Percentiles rank a stretch among this genome's conserved stretches.
phyloP scores from a whole-genome alignment of 73 alveolate genomes.

The Tetrahymena borealis region DNA sequence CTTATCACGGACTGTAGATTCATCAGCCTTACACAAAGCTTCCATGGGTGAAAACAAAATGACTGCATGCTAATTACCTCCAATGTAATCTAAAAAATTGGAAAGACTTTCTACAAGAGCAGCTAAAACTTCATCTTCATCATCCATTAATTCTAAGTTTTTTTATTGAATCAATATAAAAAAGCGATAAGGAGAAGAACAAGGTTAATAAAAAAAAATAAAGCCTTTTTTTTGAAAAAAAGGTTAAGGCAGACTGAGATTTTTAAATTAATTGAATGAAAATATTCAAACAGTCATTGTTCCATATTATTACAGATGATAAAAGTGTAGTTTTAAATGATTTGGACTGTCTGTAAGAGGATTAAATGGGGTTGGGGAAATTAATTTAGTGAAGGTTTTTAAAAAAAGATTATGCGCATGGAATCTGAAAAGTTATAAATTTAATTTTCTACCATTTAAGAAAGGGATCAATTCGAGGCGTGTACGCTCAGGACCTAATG shows the following conservation, averaged over 20 bases:
- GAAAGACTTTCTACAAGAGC: slow-evolving; percentile 83
- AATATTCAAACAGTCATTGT: too few species aligned
- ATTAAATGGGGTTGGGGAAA: too few species aligned
- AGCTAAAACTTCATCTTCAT: slow-evolving; percentile 93
- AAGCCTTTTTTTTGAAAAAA: neutral
- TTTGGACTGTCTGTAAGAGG: too few species aligned
- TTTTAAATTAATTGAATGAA: too few species aligned
- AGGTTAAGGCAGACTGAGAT: too few species aligned
- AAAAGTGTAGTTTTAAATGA: too few species aligned
- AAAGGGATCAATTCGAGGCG: slow-evolving; percentile 92
- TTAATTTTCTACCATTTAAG: slow-evolving; percentile 58
- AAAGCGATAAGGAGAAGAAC: neutral
- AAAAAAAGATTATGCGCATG: neutral
- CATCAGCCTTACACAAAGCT: slow-evolving; percentile 72
- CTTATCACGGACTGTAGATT: slow-evolving; percentile 71
- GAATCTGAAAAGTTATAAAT: neutral
- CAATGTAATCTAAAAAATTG: slow-evolving; percentile 79
- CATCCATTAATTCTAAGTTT: slow-evolving; percentile 79
- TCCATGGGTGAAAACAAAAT: slow-evolving; percentile 64
- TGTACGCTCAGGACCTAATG: slow-evolving; percentile 92
- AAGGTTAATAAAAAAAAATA: neutral
- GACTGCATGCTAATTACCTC: slow-evolving; percentile 67
- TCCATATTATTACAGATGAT: too few species aligned
- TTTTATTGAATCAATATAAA: neutral
- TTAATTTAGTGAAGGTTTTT: too few species aligned